phyloP scores from a whole-genome alignment of 768 basidiomycete genomes.

The Termitomyces sp. region DNA sequence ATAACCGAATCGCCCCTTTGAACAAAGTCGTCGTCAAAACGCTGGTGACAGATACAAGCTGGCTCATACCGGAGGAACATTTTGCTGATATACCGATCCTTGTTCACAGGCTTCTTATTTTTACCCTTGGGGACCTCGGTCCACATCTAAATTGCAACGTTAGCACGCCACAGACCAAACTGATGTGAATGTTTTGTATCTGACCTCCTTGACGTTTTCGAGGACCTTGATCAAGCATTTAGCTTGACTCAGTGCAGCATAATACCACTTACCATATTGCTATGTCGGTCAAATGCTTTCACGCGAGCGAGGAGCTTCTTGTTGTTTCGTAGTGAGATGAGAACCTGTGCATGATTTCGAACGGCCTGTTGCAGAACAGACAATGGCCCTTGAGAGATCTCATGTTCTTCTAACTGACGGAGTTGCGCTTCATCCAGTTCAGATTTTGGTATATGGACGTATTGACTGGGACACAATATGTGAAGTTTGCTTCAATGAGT shows the following conservation, averaged over 20 bases:
- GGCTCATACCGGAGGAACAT: constrained; percentile 84
- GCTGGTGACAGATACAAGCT: neutral
- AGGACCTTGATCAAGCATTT: constrained; percentile 55
- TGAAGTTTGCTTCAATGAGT: neutral
- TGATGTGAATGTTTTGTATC: neutral
- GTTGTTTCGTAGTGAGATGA: constrained; percentile 96
- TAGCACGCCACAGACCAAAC: neutral
- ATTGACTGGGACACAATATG: constrained; percentile 60
- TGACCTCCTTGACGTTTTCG: constrained; percentile 95
- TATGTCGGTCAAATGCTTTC: constrained; percentile 98
- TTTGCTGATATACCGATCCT: constrained; percentile 99
- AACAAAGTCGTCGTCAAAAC: constrained; percentile 4
- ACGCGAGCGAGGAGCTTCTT: constrained; percentile 94
- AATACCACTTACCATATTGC: constrained; percentile 79
- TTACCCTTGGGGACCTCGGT: constrained; percentile 97
- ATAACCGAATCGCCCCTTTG: constrained; percentile 95
- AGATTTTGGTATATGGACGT: constrained; percentile 93
- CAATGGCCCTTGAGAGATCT: constrained; percentile 96
- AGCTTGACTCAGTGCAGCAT: neutral
- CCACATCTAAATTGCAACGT: constrained; percentile 75
- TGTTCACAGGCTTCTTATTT: constrained; percentile 98
- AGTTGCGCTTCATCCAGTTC: constrained; percentile 97
- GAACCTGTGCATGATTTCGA: constrained; percentile 94
- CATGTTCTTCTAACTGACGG: constrained; percentile 94
- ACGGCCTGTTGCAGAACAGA: constrained; percentile 97